These are phyloP conservation scores for Collybia mongolica DNA, from an alignment of 768 basidiomycete species.

Conservation along the genomic window DNA sequence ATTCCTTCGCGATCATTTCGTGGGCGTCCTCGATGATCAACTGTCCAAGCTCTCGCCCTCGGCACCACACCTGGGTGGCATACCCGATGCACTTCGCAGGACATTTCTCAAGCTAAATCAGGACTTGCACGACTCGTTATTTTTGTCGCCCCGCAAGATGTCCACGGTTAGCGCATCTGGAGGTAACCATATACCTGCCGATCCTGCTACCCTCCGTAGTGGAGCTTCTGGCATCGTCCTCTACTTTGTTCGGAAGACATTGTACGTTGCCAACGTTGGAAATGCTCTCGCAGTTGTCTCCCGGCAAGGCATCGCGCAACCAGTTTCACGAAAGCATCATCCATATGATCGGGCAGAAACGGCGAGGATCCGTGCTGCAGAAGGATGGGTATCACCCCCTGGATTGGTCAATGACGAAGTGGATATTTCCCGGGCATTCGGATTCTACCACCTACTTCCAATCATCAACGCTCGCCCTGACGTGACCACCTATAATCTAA, in stretches of 20 bases:
- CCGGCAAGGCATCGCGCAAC: conserved; percentile 65
- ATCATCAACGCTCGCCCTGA: conserved; percentile 89
- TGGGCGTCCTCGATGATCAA: conserved; percentile 58
- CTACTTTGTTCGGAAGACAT: conserved; percentile 74
- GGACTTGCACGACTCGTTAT: conserved; percentile 68
- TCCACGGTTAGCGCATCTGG: conserved; percentile 59
- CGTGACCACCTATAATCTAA: conserved; percentile 64
- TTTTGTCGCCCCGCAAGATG: conserved; percentile 61
- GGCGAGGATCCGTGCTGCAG: conserved; percentile 82
- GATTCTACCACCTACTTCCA: conserved; percentile 87
- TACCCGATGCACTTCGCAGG: conserved; percentile 78
- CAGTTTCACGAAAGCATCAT: conserved; percentile 81
- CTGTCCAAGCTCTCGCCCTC: conserved; percentile 41
- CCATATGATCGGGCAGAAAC: conserved; percentile 88
- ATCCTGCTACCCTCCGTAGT: conserved; percentile 54
- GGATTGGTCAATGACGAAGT: conserved; percentile 92
- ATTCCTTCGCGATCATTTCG: conserved; percentile 81
- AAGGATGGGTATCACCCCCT: conserved; percentile 91
- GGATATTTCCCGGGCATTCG: conserved; percentile 91
- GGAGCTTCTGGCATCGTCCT: conserved; percentile 87
- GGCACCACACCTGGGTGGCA: conserved; percentile 46
- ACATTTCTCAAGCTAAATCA: conserved; percentile 89
- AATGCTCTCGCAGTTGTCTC: conserved; percentile 88
- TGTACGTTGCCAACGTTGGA: conserved; percentile 91
- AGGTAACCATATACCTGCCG: conserved; percentile 28